Conservation (phyloP, 164 flowering plant species). For the Stephania japonica region DNA sequence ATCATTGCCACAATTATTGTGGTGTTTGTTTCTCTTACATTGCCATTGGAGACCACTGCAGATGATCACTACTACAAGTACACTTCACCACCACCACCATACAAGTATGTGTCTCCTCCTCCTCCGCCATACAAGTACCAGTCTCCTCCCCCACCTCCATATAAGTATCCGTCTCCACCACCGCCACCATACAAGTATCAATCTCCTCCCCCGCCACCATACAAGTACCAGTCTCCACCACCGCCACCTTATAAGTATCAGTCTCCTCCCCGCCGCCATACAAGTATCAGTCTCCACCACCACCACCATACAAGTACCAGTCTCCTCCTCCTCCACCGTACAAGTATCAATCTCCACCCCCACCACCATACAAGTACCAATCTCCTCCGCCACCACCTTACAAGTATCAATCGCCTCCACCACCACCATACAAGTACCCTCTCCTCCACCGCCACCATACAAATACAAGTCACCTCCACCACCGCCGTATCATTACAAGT, state of each 20-base stretch:
- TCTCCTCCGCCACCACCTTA: slow-evolving; percentile 17
- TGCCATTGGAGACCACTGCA: slow-evolving; percentile 20
- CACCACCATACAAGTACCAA: slow-evolving; percentile 12
- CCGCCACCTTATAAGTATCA: neutral
- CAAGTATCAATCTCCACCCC: neutral
- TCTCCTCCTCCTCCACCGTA: neutral
- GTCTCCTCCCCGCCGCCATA: neutral
- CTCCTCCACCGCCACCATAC: neutral
- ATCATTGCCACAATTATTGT: slow-evolving; percentile 16
- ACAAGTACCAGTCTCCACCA: neutral
- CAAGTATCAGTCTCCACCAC: neutral
- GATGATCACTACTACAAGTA: slow-evolving; percentile 12
- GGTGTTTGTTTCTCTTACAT: slow-evolving; percentile 17
- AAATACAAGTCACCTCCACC: neutral
- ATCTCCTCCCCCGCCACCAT: neutral
- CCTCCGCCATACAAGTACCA: neutral
- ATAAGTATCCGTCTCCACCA: slow-evolving; percentile 14
- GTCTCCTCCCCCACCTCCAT: neutral
- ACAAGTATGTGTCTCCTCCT: neutral
- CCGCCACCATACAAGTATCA: slow-evolving; percentile 3
- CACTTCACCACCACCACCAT: slow-evolving; percentile 18
- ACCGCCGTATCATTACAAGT: slow-evolving; percentile 8
- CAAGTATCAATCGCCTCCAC: slow-evolving; percentile 14
- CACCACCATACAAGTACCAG: neutral
- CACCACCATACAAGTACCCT: neutral